These are phyloP conservation scores for Geotrichum australiense DNA, from an alignment of 1,139 yeast genomes.

Conservation along the genomic window DNA sequence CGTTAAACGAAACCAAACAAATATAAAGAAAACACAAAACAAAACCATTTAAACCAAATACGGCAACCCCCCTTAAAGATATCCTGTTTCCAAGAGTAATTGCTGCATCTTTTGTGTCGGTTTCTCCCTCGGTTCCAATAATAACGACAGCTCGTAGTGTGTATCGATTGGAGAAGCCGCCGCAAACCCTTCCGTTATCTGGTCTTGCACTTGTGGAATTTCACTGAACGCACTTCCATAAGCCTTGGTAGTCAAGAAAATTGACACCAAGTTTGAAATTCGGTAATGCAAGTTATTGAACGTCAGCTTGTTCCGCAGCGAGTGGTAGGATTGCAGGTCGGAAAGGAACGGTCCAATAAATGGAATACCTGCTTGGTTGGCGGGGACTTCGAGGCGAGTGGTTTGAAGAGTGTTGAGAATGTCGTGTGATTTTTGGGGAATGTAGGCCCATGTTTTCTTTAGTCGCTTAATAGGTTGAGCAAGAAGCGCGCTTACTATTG, in stretches of 20 bases:
- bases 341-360: conserved; percentile 86
- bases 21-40: background rate
- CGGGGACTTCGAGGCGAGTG: conserved; percentile 41
- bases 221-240: conserved; percentile 57
- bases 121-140: conserved; percentile 64
- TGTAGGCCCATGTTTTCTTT: conserved; percentile 73
- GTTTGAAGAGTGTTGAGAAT: conserved; percentile 73
- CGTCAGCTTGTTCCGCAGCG: conserved; percentile 69
- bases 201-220: conserved; percentile 56
- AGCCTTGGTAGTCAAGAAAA: conserved; percentile 36
- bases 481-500: conserved; percentile 77
- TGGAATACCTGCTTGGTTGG: conserved; percentile 66
- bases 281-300: conserved; percentile 52
- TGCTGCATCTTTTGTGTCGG: conserved; percentile 24
- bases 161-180: conserved; percentile 71
- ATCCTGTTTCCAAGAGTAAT: conserved; percentile 28
- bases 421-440: conserved; percentile 75
- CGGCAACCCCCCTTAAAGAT: conserved; percentile 20
- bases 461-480: conserved; percentile 82
- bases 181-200: conserved; percentile 51
- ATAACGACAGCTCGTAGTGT: conserved; percentile 66
- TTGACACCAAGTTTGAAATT: conserved; percentile 57
- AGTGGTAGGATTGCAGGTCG: conserved; percentile 80
- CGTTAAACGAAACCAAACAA: background rate
- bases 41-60: background rate